Percentiles rank a stretch among this genome's conserved stretches.
These are phyloP conservation scores for Aspergillus cavernicola DNA, from an alignment of 495 filamentous ascomycete species.

Conservation along the genomic window DNA sequence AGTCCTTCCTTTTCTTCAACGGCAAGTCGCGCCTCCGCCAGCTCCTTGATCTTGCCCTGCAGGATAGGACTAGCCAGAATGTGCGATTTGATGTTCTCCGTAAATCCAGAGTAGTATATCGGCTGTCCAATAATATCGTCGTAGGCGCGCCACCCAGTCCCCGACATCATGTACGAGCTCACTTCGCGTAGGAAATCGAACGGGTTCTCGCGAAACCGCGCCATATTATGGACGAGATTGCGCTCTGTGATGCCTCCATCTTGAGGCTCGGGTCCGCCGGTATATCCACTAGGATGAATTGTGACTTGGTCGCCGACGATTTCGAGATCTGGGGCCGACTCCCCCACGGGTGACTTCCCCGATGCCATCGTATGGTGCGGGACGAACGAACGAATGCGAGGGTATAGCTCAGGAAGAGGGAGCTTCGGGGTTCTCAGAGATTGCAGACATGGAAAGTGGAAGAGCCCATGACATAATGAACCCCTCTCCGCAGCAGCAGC, in stretches of 20 bases:
- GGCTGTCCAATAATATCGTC: constrained; percentile 86
- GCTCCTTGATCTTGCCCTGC: constrained; percentile 65
- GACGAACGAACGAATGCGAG: constrained; percentile 4
- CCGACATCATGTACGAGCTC: constrained; percentile 74
- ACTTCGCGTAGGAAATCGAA: constrained; percentile 89
- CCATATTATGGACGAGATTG: constrained; percentile 76
- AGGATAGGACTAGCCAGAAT: constrained; percentile 75
- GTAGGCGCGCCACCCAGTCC: constrained; percentile 91
- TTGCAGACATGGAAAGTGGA: constrained; percentile 7
- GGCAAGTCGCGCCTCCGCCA: constrained; percentile 68
- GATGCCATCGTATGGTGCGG: constrained; percentile 31
- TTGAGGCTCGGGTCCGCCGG: constrained; percentile 35
- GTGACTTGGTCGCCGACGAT: constrained; percentile 77
- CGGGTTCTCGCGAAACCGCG: constrained; percentile 68
- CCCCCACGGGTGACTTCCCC: constrained; percentile 28
- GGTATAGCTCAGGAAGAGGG: constrained; percentile 1
- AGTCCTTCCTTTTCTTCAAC: constrained; percentile 75
- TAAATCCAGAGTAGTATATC: constrained; percentile 89
- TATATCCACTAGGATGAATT: constrained; percentile 72
- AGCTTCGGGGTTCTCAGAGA: not conserved
- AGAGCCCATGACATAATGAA: constrained; percentile 14
- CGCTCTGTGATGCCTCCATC: constrained; percentile 55
- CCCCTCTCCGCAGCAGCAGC: constrained; percentile 4
- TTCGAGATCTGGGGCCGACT: constrained; percentile 75
- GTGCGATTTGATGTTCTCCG: constrained; percentile 76